A percentile compares a stretch with the other conserved stretches of the same genome.
Evolutionary conservation across 176 grass and related monocot species (phyloP).

Genomic region (Lolium multiflorum): DNA sequence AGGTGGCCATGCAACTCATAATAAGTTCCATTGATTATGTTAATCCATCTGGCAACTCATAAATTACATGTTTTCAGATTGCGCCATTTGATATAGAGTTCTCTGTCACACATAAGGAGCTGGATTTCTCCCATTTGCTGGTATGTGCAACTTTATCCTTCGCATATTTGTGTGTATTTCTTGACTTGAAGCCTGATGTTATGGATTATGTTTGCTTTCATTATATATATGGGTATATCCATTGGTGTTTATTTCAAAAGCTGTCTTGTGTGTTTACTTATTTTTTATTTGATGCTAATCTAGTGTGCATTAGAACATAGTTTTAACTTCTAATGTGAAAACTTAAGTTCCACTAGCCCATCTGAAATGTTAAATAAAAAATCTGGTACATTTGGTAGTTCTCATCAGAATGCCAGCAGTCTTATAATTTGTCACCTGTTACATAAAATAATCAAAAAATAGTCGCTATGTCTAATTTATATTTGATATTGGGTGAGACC

Average conservation of each 20-base stretch:
- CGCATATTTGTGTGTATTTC: slow-evolving; percentile 22
- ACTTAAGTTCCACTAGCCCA: slow-evolving; percentile 3
- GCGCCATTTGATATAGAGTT: slow-evolving; percentile 94
- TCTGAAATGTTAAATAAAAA: not conserved
- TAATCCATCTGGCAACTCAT: slow-evolving; percentile 38
- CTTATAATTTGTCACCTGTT: not conserved
- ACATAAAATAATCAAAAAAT: not conserved
- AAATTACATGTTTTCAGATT: slow-evolving; percentile 62
- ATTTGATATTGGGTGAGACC: slow-evolving; percentile 33
- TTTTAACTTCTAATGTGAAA: not conserved
- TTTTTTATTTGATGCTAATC: not conserved
- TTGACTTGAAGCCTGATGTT: slow-evolving; percentile 28
- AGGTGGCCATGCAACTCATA: slow-evolving; percentile 55
- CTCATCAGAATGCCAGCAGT: not conserved
- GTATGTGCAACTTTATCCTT: slow-evolving; percentile 54
- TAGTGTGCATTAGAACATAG: slow-evolving; percentile 3
- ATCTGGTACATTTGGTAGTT: not conserved
- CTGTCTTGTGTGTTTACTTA: not conserved
- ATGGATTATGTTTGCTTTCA: slow-evolving; percentile 11
- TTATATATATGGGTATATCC: not conserved
- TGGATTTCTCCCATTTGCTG: slow-evolving; percentile 99
- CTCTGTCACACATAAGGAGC: slow-evolving; percentile 93
- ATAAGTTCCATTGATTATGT: slow-evolving; percentile 27
- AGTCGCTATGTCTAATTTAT: not conserved
- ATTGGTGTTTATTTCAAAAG: not conserved